Evolutionary conservation across 2,329 filamentous ascomycete species (phyloP).

Genomic region (Calonectria pseudoreteaudii): DNA sequence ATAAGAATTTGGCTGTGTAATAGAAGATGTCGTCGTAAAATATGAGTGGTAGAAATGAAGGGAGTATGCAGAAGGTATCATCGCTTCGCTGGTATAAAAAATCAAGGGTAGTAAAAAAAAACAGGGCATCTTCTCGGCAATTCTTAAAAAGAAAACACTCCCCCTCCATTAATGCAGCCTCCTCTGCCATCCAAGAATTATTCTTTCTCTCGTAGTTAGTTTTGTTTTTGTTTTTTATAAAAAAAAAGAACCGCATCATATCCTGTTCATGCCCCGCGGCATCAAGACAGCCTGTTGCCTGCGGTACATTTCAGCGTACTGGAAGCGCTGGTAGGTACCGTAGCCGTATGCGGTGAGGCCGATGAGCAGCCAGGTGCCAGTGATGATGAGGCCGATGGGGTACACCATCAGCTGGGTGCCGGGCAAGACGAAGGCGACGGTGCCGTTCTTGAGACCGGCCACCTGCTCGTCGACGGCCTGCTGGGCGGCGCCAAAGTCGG

Average conservation of each 20-base stretch:
- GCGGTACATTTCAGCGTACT: constrained; percentile 73
- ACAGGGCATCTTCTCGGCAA: constrained; percentile 16
- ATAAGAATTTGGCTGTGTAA: constrained; percentile 30
- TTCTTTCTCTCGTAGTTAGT: neutral
- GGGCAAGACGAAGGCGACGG: constrained; percentile 75
- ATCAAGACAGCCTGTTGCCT: constrained; percentile 45
- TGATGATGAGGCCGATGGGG: constrained; percentile 77
- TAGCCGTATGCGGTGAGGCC: constrained; percentile 69
- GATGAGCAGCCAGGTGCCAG: constrained; percentile 69
- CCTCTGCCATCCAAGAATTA: neutral
- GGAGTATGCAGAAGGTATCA: constrained; percentile 17
- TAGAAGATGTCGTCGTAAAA: constrained; percentile 35
- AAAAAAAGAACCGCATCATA: constrained; percentile 17
- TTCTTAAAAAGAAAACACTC: constrained; percentile 12
- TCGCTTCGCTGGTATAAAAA: constrained; percentile 27
- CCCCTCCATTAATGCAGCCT: constrained; percentile 7
- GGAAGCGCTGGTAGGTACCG: constrained; percentile 75
- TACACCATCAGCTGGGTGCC: constrained; percentile 77
- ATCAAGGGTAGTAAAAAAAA: neutral
- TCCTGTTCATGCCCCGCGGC: constrained; percentile 22
- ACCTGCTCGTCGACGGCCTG: constrained; percentile 62
- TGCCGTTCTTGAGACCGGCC: constrained; percentile 60
- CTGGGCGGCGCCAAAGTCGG: constrained; percentile 61
- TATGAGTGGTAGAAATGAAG: neutral
- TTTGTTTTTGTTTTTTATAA: no score